phyloP scores from a whole-genome alignment of 805 yeast genomes.

The Scheffersomyces ergatensis region DNA sequence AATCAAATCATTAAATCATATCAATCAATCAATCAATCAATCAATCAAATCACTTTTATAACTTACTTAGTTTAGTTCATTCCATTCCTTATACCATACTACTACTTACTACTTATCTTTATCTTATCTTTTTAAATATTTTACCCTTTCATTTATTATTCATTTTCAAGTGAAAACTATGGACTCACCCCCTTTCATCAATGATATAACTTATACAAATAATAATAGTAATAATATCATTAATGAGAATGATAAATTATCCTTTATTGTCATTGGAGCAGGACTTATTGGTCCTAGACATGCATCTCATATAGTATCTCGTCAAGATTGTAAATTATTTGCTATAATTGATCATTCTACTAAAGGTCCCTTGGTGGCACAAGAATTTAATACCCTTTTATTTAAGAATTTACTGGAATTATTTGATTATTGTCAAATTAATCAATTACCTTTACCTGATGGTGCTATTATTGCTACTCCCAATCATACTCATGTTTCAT shows the following conservation, averaged over 20 bases:
- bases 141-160: no score
- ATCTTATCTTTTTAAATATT: no score
- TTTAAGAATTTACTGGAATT: constrained; percentile 24
- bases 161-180: background rate
- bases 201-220: background rate
- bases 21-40: no score
- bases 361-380: constrained; percentile 29
- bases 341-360: constrained; percentile 35
- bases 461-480: constrained; percentile 44
- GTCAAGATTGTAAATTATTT: constrained; percentile 24
- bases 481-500: constrained; percentile 36
- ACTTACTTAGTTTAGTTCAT: no score
- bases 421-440: constrained; percentile 19
- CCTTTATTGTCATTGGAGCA: constrained; percentile 34
- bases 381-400: constrained; percentile 18
- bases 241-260: background rate
- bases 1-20: no score
- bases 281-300: constrained; percentile 43
- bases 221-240: background rate
- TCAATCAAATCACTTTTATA: no score
- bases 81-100: no score
- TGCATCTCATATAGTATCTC: constrained; percentile 27
- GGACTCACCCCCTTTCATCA: background rate
- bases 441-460: constrained; percentile 25
- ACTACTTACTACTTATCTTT: no score